Evolutionary conservation across 805 yeast genomes (phyloP).

Genomic region (Pichia occidentalis): DNA sequence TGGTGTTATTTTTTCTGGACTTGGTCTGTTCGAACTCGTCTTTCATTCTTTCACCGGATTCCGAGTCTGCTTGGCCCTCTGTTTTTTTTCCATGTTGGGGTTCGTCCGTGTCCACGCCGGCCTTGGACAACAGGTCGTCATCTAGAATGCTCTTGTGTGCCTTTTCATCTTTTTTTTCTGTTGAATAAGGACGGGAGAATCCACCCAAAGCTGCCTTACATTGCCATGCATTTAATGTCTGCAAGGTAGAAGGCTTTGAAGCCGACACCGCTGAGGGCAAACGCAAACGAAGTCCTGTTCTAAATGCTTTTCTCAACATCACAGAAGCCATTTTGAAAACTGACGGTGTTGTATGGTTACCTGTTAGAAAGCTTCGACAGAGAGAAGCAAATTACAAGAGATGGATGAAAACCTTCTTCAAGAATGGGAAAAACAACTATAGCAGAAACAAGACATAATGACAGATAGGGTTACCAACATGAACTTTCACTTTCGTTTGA

Average conservation of each 20-base stretch:
- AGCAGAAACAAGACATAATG: too few species aligned
- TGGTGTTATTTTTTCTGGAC: constrained; percentile 48
- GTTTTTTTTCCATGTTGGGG: constrained; percentile 12
- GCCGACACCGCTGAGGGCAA: too few species aligned
- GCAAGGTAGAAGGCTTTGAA: too few species aligned
- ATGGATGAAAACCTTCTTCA: background rate
- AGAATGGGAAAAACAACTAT: too few species aligned
- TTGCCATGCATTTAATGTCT: too few species aligned
- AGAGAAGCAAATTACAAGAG: background rate
- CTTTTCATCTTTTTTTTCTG: constrained; percentile 20
- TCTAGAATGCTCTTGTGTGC: constrained; percentile 52
- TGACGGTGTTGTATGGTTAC: too few species aligned
- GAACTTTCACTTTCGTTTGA: too few species aligned
- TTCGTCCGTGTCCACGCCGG: constrained; percentile 64
- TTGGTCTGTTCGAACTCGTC: constrained; percentile 31
- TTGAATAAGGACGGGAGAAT: constrained; percentile 21
- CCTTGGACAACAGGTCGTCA: constrained; percentile 75
- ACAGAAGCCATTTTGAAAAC: too few species aligned
- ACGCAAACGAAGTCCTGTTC: too few species aligned
- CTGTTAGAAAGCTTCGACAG: background rate
- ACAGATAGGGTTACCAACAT: too few species aligned
- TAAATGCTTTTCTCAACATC: too few species aligned
- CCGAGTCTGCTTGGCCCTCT: constrained; percentile 10
- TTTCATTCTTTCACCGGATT: constrained; percentile 11
- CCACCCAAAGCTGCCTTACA: too few species aligned